Conservation (phyloP, 2,329 filamentous ascomycete species). For the Colletotrichum simmondsii region DNA sequence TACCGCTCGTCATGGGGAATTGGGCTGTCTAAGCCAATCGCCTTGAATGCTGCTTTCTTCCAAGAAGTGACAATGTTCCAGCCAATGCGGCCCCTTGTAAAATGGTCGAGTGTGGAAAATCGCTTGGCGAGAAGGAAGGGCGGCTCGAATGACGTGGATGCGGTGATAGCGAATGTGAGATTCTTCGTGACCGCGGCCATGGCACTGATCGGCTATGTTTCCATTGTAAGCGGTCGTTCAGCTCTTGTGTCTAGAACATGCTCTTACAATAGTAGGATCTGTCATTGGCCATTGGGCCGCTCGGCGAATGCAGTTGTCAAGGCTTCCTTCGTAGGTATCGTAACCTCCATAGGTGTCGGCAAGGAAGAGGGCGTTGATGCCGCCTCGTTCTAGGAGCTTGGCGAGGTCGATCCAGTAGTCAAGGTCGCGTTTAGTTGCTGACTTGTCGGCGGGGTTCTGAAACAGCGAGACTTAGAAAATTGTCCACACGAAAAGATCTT, state of each 20-base stretch:
- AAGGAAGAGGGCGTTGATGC: slow-evolving; percentile 73
- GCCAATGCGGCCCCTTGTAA: slow-evolving; percentile 69
- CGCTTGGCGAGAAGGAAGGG: slow-evolving; percentile 71
- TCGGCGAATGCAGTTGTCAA: slow-evolving; percentile 70
- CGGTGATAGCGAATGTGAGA: slow-evolving; percentile 70
- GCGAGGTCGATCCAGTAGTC: slow-evolving; percentile 74
- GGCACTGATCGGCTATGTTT: slow-evolving; percentile 65
- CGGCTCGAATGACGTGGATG: slow-evolving; percentile 71
- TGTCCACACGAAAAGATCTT: no score
- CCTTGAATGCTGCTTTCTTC: slow-evolving; percentile 72
- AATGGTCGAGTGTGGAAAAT: slow-evolving; percentile 71
- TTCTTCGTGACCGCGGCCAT: slow-evolving; percentile 76
- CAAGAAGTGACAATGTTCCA: slow-evolving; percentile 74
- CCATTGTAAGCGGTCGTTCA: background rate
- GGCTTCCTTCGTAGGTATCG: slow-evolving; percentile 69
- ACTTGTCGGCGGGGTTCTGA: slow-evolving; percentile 70
- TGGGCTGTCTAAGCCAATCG: slow-evolving; percentile 66
- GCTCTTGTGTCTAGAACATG: background rate
- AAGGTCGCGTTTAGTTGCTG: slow-evolving; percentile 68
- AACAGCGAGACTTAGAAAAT: slow-evolving; percentile 20
- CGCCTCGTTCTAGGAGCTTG: slow-evolving; percentile 69
- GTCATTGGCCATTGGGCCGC: slow-evolving; percentile 74
- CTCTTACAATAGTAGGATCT: slow-evolving; percentile 69
- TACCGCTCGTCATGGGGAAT: slow-evolving; percentile 73
- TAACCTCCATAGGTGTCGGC: slow-evolving; percentile 74